These are phyloP conservation scores for Porodaedalea pini DNA, from an alignment of 1,284 basidiomycete species.

Conservation along the genomic window DNA sequence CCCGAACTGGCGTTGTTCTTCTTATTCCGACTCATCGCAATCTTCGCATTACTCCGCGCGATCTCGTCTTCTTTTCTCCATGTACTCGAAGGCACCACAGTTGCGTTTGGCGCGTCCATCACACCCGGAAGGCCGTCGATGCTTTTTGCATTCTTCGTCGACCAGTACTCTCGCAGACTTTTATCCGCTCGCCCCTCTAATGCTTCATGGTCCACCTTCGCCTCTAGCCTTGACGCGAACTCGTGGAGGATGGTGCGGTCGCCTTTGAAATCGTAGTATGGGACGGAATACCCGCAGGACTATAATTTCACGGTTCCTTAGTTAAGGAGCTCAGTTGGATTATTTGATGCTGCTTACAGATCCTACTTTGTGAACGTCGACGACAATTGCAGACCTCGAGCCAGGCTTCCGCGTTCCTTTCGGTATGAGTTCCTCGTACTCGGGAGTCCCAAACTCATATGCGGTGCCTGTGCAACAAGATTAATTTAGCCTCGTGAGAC, in stretches of 20 bases:
- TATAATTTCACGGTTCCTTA: background rate
- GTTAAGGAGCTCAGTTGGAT: background rate
- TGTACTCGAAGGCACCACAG: conserved; percentile 23
- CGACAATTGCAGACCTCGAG: conserved; percentile 48
- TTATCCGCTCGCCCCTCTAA: conserved; percentile 19
- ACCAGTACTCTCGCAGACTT: conserved; percentile 46
- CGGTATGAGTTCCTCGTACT: conserved; percentile 46
- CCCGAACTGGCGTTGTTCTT: background rate
- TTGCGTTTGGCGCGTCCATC: conserved; percentile 26
- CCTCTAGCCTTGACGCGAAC: background rate
- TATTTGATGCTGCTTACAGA: conserved; percentile 33
- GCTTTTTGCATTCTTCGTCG: conserved; percentile 36
- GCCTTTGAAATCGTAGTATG: conserved; percentile 44
- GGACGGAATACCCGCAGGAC: conserved; percentile 37
- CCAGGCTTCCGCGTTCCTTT: conserved; percentile 39
- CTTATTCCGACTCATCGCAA: background rate
- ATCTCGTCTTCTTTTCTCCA: conserved; percentile 17
- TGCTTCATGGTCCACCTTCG: conserved; percentile 27
- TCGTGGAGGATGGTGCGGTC: conserved; percentile 32
- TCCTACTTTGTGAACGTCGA: conserved; percentile 48
- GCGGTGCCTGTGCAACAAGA: conserved; percentile 36
- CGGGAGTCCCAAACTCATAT: conserved; percentile 48
- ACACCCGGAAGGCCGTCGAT: conserved; percentile 46
- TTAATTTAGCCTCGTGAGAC: conserved; percentile 7
- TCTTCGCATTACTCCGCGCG: background rate